Evolutionary conservation across 163 green algal species (phyloP).

Genomic region (Chlamydomonas reinhardtii): DNA sequence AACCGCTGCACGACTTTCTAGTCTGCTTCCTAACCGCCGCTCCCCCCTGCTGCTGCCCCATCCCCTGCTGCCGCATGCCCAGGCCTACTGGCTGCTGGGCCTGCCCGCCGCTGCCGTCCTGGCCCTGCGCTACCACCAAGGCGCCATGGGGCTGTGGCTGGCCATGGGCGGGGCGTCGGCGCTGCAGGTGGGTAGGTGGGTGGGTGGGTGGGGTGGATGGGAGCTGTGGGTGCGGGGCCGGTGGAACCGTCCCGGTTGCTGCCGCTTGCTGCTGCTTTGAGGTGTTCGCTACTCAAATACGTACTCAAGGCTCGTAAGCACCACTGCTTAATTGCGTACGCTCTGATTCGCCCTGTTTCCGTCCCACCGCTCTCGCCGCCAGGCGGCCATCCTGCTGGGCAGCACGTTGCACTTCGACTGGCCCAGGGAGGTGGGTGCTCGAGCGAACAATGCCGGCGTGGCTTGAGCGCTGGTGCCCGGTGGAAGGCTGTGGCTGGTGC

Average conservation of each 20-base stretch:
- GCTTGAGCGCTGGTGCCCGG: neutral
- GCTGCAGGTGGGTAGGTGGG: conserved; percentile 27
- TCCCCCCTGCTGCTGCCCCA: too few relatives aligned
- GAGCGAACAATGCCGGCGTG: too few relatives aligned
- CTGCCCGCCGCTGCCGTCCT: conserved; percentile 11
- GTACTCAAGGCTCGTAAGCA: too few relatives aligned
- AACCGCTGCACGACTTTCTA: too few relatives aligned
- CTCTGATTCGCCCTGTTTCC: too few relatives aligned
- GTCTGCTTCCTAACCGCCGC: too few relatives aligned
- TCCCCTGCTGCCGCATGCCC: too few relatives aligned
- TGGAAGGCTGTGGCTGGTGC: neutral
- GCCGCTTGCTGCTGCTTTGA: too few relatives aligned
- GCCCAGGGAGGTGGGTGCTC: conserved; percentile 12
- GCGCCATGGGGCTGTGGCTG: conserved; percentile 48
- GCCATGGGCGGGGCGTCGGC: conserved; percentile 30
- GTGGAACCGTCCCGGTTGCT: too few relatives aligned
- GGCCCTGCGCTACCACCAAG: conserved; percentile 19
- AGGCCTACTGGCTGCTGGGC: conserved; percentile 47
- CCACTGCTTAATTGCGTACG: too few relatives aligned
- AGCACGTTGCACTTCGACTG: conserved; percentile 42
- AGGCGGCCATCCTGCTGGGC: conserved; percentile 19
- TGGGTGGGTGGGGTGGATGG: neutral
- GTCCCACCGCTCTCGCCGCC: neutral
- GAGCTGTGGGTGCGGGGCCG: too few relatives aligned
- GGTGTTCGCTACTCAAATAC: too few relatives aligned